A percentile compares a stretch with the other conserved stretches of the same genome.
phyloP scores from a whole-genome alignment of 176 grass and related monocot species.

The Carex littledalei region DNA sequence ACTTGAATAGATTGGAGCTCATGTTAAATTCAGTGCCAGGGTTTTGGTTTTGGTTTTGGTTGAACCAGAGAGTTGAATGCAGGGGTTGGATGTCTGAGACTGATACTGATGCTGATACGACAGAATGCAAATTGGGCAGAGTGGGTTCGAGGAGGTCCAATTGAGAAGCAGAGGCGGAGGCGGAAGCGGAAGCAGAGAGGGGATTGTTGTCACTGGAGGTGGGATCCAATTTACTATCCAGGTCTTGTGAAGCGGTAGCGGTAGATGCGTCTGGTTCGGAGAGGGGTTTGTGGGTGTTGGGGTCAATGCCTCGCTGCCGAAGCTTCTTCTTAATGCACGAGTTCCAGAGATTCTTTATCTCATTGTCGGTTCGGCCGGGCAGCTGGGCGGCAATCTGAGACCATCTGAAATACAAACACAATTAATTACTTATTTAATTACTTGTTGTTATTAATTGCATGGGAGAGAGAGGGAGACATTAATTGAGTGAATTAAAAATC shows the following conservation, averaged over 20 bases:
- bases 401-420: constrained; percentile 13
- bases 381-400: constrained; percentile 30
- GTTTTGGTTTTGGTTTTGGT: neutral
- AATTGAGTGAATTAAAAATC: no score
- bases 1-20: neutral
- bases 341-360: constrained; percentile 38
- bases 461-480: neutral
- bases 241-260: neutral
- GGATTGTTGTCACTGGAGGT: constrained; percentile 15
- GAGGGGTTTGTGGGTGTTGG: constrained; percentile 34
- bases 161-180: neutral
- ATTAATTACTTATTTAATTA: neutral
- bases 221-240: neutral
- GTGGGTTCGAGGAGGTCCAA: neutral
- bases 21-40: neutral
- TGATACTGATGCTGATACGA: neutral
- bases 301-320: constrained; percentile 30
- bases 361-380: constrained; percentile 33
- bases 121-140: neutral
- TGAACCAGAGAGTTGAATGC: constrained; percentile 13
- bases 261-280: neutral
- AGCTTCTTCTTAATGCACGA: constrained; percentile 37
- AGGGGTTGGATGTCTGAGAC: constrained; percentile 2
- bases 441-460: neutral
- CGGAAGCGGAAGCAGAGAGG: neutral